Evolutionary conservation across 1,139 yeast genomes (phyloP), one percentile per base, ranked within the genome.

Genomic region (Diutina mesorugosa): DNA sequence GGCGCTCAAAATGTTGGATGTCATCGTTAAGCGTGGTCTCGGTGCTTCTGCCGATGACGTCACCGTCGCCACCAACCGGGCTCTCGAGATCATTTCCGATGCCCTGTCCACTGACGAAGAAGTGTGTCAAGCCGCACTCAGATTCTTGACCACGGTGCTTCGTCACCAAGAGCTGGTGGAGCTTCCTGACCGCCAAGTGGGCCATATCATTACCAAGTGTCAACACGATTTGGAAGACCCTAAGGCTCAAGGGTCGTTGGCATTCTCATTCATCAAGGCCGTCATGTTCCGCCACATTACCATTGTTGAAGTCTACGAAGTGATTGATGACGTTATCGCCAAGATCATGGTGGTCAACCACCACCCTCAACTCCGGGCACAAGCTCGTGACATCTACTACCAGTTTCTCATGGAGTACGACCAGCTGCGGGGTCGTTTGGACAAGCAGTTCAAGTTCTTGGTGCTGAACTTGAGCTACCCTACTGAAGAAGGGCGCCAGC

Each of bases 361-460:
- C 60, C 78, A 93, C 10, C 81, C 81, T 57, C 90, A 86, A 64
- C 87, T 91, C 56, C 79, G 99, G 60, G 95, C 88, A 64, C 84
- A 88, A 70, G 84, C 98, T 9, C 80, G 98, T 68, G 80, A 89
- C 61, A 84, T 88, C 0, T 95, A 84, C 67, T 87, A 84, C 68
- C 93, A 85, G 65, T 95, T 93, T 64, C 72, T 93, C 64, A 87
- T 91, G 85, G 97, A 90, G 64, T 93, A 89, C 65, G 98, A 96
- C 64, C 98, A 93, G 71, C 91, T 98, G 41, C 80, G 85, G 65
- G 91, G 95, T 6, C 81, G 90, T 61, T 70, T 93, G 56, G 95
- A 88, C 62, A 88, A 85, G 64, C 96, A 89, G 63, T 84, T 91
- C 69, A 84, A 85, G 61, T 85, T 86, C 65, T 76, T 93, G 69